Conservation (phyloP, 495 filamentous ascomycete species). For the Pseudevernia furfuracea region DNA sequence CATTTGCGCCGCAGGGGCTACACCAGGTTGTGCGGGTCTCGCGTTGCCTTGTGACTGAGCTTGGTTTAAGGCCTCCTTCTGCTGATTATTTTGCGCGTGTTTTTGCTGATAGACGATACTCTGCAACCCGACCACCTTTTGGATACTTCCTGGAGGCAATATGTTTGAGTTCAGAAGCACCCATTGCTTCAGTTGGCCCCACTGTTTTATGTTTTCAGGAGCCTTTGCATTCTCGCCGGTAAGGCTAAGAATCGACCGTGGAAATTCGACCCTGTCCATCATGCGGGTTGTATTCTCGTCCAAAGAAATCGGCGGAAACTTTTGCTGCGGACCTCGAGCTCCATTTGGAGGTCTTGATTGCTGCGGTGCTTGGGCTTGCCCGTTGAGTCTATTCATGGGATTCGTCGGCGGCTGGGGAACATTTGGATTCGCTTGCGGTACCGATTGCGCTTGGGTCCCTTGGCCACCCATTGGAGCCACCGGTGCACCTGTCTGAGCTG, state of each 20-base stretch:
- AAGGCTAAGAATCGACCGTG: constrained; percentile 34
- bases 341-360: background rate
- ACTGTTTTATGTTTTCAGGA: constrained; percentile 58
- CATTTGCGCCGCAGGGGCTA: constrained; percentile 30
- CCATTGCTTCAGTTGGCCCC: constrained; percentile 65
- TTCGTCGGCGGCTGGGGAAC: constrained; percentile 1
- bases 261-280: constrained; percentile 43
- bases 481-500: constrained; percentile 13
- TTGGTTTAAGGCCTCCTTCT: constrained; percentile 18
- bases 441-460: background rate
- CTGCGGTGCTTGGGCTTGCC: constrained; percentile 6
- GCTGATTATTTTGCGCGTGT: constrained; percentile 24
- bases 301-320: constrained; percentile 32
- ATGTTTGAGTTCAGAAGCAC: constrained; percentile 42
- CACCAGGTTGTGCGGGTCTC: background rate
- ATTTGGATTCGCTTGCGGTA: background rate
- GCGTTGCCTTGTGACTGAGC: constrained; percentile 6
- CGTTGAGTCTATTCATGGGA: background rate
- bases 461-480: background rate
- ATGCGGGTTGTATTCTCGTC: constrained; percentile 38
- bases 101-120: constrained; percentile 45
- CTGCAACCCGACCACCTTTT: constrained; percentile 46
- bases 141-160: constrained; percentile 34
- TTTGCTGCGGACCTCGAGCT: background rate
- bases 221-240: constrained; percentile 36